Evolutionary conservation across 371 early-diverging fungal species (phyloP).

Genomic region (Actinomortierella wolfii): DNA sequence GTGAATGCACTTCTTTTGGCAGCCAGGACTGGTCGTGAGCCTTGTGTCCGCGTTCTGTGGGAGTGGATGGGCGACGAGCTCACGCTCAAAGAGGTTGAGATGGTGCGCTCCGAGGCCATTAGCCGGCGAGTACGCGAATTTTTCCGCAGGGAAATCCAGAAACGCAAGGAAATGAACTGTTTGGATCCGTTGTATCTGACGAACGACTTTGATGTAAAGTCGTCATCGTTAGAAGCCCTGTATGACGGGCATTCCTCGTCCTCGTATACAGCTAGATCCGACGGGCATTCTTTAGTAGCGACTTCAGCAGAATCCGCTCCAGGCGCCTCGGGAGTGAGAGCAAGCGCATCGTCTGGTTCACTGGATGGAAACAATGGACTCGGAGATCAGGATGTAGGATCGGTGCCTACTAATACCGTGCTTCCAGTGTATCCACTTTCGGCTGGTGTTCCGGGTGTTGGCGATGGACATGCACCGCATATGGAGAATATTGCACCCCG

Average conservation of each 20-base stretch:
- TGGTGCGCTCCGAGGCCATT: constrained; percentile 34
- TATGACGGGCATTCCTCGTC: background rate
- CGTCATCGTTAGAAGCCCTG: background rate
- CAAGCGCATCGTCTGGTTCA: no score
- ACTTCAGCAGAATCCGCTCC: background rate
- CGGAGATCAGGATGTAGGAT: no score
- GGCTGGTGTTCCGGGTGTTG: no score
- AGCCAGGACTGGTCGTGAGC: constrained; percentile 31
- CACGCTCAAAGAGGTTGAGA: constrained; percentile 42
- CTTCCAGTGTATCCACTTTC: no score
- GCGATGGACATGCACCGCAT: no score
- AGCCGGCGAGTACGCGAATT: constrained; percentile 38
- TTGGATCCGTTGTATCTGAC: constrained; percentile 19
- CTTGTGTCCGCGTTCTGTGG: constrained; percentile 30
- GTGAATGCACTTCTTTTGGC: constrained; percentile 35
- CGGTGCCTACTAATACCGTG: no score
- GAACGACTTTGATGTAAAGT: constrained; percentile 19
- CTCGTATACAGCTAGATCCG: background rate
- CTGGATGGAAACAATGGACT: no score
- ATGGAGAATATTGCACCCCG: no score
- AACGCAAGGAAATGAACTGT: constrained; percentile 38
- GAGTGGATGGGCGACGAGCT: constrained; percentile 43
- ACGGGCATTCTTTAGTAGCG: background rate
- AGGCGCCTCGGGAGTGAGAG: background rate
- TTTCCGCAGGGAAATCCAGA: constrained; percentile 37